Conservation (phyloP, 2,329 filamentous ascomycete species). For the Monosporascus sp. region DNA sequence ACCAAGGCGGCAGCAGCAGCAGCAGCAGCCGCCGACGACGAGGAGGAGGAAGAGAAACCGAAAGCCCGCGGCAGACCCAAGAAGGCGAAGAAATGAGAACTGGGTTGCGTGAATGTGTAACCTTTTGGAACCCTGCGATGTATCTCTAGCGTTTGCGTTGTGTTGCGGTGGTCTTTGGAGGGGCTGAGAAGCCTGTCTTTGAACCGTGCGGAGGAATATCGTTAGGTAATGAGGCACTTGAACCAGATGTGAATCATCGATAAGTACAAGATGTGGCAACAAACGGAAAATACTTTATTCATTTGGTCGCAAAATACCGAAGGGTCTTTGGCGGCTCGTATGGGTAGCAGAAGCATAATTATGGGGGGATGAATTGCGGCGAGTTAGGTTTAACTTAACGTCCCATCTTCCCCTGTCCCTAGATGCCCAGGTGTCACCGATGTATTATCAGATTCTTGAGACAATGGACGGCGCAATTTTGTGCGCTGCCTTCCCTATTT, state of each 20-base stretch:
- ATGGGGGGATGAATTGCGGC: too few relatives aligned
- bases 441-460: too few relatives aligned
- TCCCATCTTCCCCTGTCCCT: too few relatives aligned
- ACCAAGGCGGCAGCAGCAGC: constrained; percentile 7
- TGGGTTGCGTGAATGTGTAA: neutral
- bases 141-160: neutral
- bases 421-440: too few relatives aligned
- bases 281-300: too few relatives aligned
- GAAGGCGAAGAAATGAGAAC: constrained; percentile 36
- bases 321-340: too few relatives aligned
- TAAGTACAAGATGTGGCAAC: too few relatives aligned
- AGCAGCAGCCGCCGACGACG: constrained; percentile 39
- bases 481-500: too few relatives aligned
- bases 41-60: constrained; percentile 45
- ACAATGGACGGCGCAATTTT: too few relatives aligned
- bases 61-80: constrained; percentile 38
- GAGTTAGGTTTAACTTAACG: too few relatives aligned
- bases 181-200: neutral
- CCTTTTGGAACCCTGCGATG: neutral
- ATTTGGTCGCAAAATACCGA: too few relatives aligned
- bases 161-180: neutral
- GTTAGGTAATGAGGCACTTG: neutral
- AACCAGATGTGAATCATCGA: neutral
- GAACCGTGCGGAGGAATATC: neutral
- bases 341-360: too few relatives aligned